Percentiles rank a stretch among this genome's conserved stretches.
phyloP scores from a whole-genome alignment of 108 stramenopile species.

The Conticribra weissflogii region DNA sequence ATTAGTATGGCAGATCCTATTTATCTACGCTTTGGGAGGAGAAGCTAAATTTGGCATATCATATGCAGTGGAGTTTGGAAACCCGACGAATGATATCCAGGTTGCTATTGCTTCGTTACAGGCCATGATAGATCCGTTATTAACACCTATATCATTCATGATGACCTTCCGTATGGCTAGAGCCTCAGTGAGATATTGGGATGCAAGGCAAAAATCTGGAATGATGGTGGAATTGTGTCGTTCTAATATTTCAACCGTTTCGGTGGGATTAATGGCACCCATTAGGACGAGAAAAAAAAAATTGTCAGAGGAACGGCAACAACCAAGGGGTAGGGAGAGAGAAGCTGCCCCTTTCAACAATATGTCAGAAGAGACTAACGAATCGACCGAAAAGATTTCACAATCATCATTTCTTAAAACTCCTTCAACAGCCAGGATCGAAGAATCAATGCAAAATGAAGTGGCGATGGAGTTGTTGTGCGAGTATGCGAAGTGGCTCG shows the following conservation, averaged over 20 bases:
- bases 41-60: slow-evolving; percentile 11
- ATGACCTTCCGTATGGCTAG: slow-evolving; percentile 42
- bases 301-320: not conserved
- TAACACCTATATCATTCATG: slow-evolving; percentile 45
- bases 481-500: not conserved
- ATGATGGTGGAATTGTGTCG: slow-evolving; percentile 40
- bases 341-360: too few relatives aligned
- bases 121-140: slow-evolving; percentile 24
- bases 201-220: slow-evolving; percentile 39
- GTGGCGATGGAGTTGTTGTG: not conserved
- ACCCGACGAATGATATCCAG: slow-evolving; percentile 27
- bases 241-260: slow-evolving; percentile 29
- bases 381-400: too few relatives aligned
- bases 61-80: too few relatives aligned
- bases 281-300: slow-evolving; percentile 24
- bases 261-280: slow-evolving; percentile 32
- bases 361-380: too few relatives aligned
- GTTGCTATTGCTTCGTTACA: slow-evolving; percentile 26
- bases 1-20: slow-evolving; percentile 43
- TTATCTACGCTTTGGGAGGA: slow-evolving; percentile 10
- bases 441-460: too few relatives aligned
- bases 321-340: not conserved
- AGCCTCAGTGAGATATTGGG: slow-evolving; percentile 26
- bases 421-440: too few relatives aligned
- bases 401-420: too few relatives aligned